phyloP scores from a whole-genome alignment of 805 yeast species.

The Naumovozyma dairenensis region DNA sequence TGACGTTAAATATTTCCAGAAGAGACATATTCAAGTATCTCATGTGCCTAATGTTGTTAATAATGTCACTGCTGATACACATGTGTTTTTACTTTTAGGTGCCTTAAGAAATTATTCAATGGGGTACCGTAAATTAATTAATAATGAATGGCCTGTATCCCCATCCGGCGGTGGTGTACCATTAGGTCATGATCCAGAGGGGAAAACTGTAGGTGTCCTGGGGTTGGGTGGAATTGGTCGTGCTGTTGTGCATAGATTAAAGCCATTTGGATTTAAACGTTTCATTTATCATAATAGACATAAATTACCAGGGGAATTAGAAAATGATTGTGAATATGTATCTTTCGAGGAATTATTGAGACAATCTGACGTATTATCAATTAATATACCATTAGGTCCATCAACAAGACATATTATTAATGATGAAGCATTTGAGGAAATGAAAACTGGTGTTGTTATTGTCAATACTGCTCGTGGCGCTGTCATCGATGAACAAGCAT shows the following conservation, averaged over 20 bases:
- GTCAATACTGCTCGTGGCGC: slow-evolving; percentile 89
- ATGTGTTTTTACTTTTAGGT: slow-evolving; percentile 50
- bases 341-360: slow-evolving; percentile 57
- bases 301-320: slow-evolving; percentile 49
- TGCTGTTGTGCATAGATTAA: slow-evolving; percentile 59
- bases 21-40: slow-evolving; percentile 50
- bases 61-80: slow-evolving; percentile 63
- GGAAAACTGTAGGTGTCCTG: slow-evolving; percentile 65
- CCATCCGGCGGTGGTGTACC: slow-evolving; percentile 55
- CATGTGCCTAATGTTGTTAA: slow-evolving; percentile 60
- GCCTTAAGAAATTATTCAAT: slow-evolving; percentile 58
- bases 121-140: slow-evolving; percentile 43
- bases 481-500: slow-evolving; percentile 55
- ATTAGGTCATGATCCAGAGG: slow-evolving; percentile 66
- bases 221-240: slow-evolving; percentile 92
- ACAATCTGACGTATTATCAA: slow-evolving; percentile 57
- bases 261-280: slow-evolving; percentile 67
- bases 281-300: slow-evolving; percentile 66
- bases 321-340: slow-evolving; percentile 61
- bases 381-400: slow-evolving; percentile 69
- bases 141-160: slow-evolving; percentile 57
- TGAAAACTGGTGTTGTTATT: slow-evolving; percentile 68
- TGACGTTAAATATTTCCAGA: slow-evolving; percentile 44
- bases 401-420: slow-evolving; percentile 63
- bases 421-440: slow-evolving; percentile 46